Percentiles rank a stretch among this genome's conserved stretches.
phyloP scores from a whole-genome alignment of 2,329 filamentous ascomycete species.

The Madurella mycetomatis region DNA sequence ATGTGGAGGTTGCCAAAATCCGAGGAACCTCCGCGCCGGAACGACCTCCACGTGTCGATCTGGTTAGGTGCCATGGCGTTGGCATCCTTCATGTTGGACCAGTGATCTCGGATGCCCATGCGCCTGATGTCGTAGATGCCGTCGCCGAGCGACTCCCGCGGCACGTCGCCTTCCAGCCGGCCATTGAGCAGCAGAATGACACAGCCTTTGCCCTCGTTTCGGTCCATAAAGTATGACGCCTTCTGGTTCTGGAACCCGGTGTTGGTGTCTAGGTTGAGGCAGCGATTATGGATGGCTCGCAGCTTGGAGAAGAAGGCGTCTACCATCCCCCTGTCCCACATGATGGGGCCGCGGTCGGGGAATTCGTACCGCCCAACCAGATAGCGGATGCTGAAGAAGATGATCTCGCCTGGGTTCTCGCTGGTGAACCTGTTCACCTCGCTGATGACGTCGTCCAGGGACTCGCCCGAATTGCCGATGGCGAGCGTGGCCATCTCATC shows the following conservation, averaged over 20 bases:
- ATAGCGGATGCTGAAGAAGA: conserved; percentile 45
- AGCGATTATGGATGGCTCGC: conserved; percentile 38
- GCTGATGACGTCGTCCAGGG: conserved; percentile 38
- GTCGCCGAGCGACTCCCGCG: conserved; percentile 25
- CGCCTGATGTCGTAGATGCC: conserved; percentile 30
- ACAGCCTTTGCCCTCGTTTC: conserved; percentile 32
- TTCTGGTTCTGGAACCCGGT: conserved; percentile 25
- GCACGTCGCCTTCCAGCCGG: conserved; percentile 16
- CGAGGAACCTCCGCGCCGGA: conserved; percentile 9
- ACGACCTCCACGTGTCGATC: conserved; percentile 20
- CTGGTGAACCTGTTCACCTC: conserved; percentile 43
- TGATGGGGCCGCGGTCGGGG: conserved; percentile 26
- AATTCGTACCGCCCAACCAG: conserved; percentile 36
- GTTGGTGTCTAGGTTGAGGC: conserved; percentile 26
- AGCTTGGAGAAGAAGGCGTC: conserved; percentile 41
- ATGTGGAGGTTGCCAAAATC: conserved; percentile 27
- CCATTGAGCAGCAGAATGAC: conserved; percentile 31
- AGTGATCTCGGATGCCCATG: conserved; percentile 29
- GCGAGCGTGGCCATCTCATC: conserved; percentile 30
- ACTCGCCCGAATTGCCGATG: conserved; percentile 43
- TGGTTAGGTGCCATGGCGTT: conserved; percentile 18
- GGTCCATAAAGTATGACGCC: conserved; percentile 30
- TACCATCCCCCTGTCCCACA: conserved; percentile 37
- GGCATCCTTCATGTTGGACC: conserved; percentile 27
- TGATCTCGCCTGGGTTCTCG: conserved; percentile 40